Conservation (phyloP, 2,329 filamentous ascomycete species). For the Thielaviopsis musarum region DNA sequence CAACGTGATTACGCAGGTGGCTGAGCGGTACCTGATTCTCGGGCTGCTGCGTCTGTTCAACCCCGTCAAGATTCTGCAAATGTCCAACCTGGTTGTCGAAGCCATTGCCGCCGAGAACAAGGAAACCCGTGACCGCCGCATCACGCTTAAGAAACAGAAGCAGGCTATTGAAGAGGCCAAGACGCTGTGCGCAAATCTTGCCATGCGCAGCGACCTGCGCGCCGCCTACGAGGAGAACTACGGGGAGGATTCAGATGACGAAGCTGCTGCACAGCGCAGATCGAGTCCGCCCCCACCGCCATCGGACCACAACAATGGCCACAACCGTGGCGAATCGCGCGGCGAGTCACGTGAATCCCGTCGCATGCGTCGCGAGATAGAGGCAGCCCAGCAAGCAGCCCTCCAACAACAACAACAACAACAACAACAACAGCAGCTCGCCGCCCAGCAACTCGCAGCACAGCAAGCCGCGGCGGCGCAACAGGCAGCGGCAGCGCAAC, state of each 20-base stretch:
- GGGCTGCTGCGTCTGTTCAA: slow-evolving; percentile 36
- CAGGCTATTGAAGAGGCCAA: slow-evolving; percentile 33
- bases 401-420: slow-evolving; percentile 3
- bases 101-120: slow-evolving; percentile 36
- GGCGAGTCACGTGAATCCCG: neutral
- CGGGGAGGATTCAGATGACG: slow-evolving; percentile 9
- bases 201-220: slow-evolving; percentile 35
- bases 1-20: slow-evolving; percentile 35
- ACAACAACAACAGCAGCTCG: slow-evolving; percentile 6
- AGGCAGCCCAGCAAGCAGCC: neutral
- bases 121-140: slow-evolving; percentile 32
- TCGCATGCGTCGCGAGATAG: neutral
- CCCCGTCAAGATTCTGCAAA: slow-evolving; percentile 32
- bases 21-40: slow-evolving; percentile 33
- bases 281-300: neutral
- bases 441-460: slow-evolving; percentile 1
- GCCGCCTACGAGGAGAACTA: slow-evolving; percentile 18
- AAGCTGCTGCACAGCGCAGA: neutral
- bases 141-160: slow-evolving; percentile 30
- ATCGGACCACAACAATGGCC: neutral
- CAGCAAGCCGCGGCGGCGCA: neutral
- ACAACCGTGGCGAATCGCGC: neutral
- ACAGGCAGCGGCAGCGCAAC: neutral
- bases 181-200: slow-evolving; percentile 31
- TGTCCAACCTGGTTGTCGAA: slow-evolving; percentile 28